Base-by-base conservation (phyloP, 1,139 yeast species). In the Yamadazyma buinensis region DNA sequence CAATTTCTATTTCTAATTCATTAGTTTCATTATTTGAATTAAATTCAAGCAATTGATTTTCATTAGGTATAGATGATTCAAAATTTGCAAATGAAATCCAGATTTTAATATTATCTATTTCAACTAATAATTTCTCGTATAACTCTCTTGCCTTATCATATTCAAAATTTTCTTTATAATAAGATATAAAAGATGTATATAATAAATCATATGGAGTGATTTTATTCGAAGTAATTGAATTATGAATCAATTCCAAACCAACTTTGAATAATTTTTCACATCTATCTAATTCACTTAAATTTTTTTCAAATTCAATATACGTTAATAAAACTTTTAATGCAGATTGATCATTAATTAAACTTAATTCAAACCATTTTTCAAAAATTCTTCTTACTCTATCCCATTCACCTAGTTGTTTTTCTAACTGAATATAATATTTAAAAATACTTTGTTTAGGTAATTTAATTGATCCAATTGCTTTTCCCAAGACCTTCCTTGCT, bases 81-180 rank as follows among this genome's bases (percentile, higher is more conserved):
- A 83, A 83, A 42, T 79, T 59, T 2, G 95, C 95, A 48, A 65
- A 71, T 13, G 80, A 67, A 7, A 84, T 71, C 92, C 95, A 85
- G 2, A 68, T 57, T 15, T 65, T 59, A 7, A 76, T 66, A 8
- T 42, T 34, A 6, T 59, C 51, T 6, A 53, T 47, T 8, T 64
- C 57, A 13, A 51, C 51, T 8, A 82, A 43, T 13, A 72, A 57
- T 13, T 63, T 49, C 32, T 72, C 69, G 47, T 73, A 80, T 2
- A 83, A 49, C 1, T 51, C 47, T 39, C 95, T 64, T 0, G 88
- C 86, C 14, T 62, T 61, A 1, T 66, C 71, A 46, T 75, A 84
- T 35, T 77, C 71, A 54, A 67, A 54, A 36, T 72, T 76, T 10
- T 82, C 86, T 25, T 75, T 70, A 44, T 75, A 81, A 51, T 72